Evolutionary conservation across 768 basidiomycete species (phyloP), one percentile per base, ranked within the genome.

Genomic region (Xerocomellus dryophilus): DNA sequence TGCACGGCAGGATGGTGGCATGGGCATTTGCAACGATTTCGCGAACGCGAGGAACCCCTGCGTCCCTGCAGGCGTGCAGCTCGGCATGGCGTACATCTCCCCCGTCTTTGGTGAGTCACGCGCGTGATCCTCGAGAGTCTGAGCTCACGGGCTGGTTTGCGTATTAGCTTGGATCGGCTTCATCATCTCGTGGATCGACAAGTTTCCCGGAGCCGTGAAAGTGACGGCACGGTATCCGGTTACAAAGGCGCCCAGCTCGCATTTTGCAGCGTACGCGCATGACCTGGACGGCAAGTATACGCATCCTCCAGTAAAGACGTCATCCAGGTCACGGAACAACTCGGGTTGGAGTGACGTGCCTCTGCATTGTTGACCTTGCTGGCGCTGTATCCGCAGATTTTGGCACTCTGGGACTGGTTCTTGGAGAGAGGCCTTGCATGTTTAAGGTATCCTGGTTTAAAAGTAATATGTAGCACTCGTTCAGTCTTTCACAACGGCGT

Each of bases 181-280:
- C 25, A 20, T 61, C 27, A n/a, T 63, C 40, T 57, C 68, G 41
- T 67, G 63, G 65, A 43, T 65, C 5, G 69, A 70, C 63, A 71
- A 54, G 56, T 49, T 56, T 32, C 68, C 68, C 0, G 66, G 68
- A 2, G 66, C 46, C 7, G 56, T 63, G 7, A 54, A 51, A 34
- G 68, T 70, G 56, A 59, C 34, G 7, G 57, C 58, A 7, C 63
- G 68, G 34, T 63, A 70, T 39, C 54, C 57, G 17, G 39, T 61
- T 17, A 71, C 66, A n/a, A 71, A 71, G 46, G 70, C 70, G 4
- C 57, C 70, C 4, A 71, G 68, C 35, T 70, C 68, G 32, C 61
- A 50, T 10, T 66, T 63, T 14, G 52, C 56, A 7, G 68, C 68
- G 6, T 34, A 61, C 1, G 51, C 2, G n/a, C 53, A 71, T 25